Base-by-base conservation (phyloP, 1,139 yeast genomes). In the Kurtzmaniella quercitrusa region DNA sequence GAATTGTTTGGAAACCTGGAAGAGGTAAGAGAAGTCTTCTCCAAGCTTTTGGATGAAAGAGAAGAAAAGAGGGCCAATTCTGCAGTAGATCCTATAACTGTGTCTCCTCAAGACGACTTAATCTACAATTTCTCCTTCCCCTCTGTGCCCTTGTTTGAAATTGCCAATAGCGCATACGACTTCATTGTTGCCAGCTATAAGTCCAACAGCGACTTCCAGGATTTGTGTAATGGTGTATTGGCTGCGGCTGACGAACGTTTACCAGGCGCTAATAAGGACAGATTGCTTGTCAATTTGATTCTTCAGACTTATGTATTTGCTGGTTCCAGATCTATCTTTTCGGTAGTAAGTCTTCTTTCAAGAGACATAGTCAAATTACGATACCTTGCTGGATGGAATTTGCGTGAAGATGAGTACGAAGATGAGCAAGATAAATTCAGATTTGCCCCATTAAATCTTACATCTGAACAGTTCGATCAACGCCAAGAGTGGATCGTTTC, bases 281-380 rank as follows among this genome's bases (percentile, higher is more conserved):
- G 51, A 62, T 75, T 82, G 47, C 60, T 81, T 37, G 70, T 85
- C 37, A 79, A 85, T 33, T 66, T 87, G 23, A 64, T 90, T 19
- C 73, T 85, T 51, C 91, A 88, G 56, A 74, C 86, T 0, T 74
- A 89, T 45, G 86, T 94, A 40, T 84, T 82, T 55, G 82, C 90
- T 48, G 97, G 98, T 21, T 85, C 89, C 40, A 78, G 98, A 58
- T 90, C 98, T 0, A 76, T 91, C 40, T 87, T 95, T 19, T 95
- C 95, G 46, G 90, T 90, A 37, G 83, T 82, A 44, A 81, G 81
- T 52, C 82, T 86, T 59, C 71, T 89, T 47, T 73, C 75, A 37
- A 76, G 82, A 47, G 77, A 82, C 44, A 64, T 72, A 33, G 72
- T 70, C 39, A 73, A 81, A 45, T 65, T 91, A 51, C 68, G 67